phyloP scores from a whole-genome alignment of 805 yeast species.

The Phaffomyces antillensis region DNA sequence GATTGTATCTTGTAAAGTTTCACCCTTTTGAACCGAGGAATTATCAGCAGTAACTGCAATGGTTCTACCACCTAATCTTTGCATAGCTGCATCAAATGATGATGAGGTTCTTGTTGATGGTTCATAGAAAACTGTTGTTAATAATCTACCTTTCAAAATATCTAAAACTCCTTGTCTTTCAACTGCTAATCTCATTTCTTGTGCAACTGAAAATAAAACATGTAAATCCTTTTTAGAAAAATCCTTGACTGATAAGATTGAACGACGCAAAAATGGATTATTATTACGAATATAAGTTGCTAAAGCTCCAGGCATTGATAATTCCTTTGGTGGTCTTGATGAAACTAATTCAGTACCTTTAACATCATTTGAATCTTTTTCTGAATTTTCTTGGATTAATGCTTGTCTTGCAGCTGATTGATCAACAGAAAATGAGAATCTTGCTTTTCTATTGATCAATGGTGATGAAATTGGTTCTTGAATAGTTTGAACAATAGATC shows the following conservation, averaged over 20 bases:
- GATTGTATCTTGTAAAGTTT: conserved; percentile 93
- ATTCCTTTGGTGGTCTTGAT: conserved; percentile 63
- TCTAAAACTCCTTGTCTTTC: conserved; percentile 95
- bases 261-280: conserved; percentile 87
- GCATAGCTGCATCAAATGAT: conserved; percentile 99
- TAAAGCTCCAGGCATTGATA: conserved; percentile 74
- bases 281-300: conserved; percentile 67
- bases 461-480: conserved; percentile 28
- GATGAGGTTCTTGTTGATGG: conserved; percentile 97
- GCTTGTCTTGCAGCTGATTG: conserved; percentile 26
- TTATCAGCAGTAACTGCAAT: conserved; percentile 77
- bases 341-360: conserved; percentile 68
- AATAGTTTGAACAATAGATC: conserved; percentile 18
- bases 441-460: conserved; percentile 27
- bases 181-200: conserved; percentile 94
- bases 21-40: conserved; percentile 98
- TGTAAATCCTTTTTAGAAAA: conserved; percentile 86
- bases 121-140: conserved; percentile 95
- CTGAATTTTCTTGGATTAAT: conserved; percentile 24
- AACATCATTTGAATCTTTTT: conserved; percentile 23
- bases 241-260: conserved; percentile 82
- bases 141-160: conserved; percentile 79
- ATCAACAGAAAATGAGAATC: conserved; percentile 47
- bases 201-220: conserved; percentile 91
- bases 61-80: conserved; percentile 97